A percentile compares a stretch with the other conserved stretches of the same genome.
phyloP scores from a whole-genome alignment of 345 rosid genomes.

The Arabidopsis thaliana region DNA sequence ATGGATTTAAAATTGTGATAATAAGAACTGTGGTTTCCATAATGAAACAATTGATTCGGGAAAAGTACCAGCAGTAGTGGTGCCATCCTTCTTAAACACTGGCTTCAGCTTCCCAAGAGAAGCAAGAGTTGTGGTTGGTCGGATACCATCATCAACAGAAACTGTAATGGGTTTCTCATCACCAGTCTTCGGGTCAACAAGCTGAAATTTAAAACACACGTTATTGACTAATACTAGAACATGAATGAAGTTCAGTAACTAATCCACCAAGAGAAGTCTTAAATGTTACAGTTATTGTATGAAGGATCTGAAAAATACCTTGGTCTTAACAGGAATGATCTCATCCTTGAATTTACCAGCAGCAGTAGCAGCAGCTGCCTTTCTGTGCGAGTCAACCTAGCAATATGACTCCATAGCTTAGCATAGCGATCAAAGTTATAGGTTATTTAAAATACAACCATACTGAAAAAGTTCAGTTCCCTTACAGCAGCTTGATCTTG shows the following conservation, averaged over 20 bases:
- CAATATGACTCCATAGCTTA: conserved; percentile 27
- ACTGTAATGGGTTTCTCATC: conserved; percentile 76
- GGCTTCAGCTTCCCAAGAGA: conserved; percentile 79
- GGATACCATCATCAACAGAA: conserved; percentile 95
- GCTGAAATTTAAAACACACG: conserved; percentile 53
- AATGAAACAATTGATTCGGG: neutral
- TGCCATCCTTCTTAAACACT: conserved; percentile 94
- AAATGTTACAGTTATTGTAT: neutral
- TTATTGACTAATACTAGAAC: conserved; percentile 21
- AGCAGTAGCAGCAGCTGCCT: conserved; percentile 98
- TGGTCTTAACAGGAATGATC: conserved; percentile 88
- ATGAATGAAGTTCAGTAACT: conserved; percentile 12
- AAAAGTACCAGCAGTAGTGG: conserved; percentile 89
- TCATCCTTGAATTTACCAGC: conserved; percentile 96
- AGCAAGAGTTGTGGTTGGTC: conserved; percentile 69
- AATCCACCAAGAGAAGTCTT: conserved; percentile 5
- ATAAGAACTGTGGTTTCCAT: neutral
- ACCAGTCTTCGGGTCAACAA: conserved; percentile 95
- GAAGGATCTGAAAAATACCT: conserved; percentile 55
- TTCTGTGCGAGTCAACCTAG: conserved; percentile 96
- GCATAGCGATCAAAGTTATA: conserved; percentile 1
- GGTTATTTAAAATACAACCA: conserved; percentile 10
- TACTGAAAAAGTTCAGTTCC: conserved; percentile 30
- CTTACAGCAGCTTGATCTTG: conserved; percentile 99
- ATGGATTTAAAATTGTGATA: neutral